Evolutionary conservation across 2,329 filamentous ascomycete genomes (phyloP).

Genomic region (Gyromitra esculenta): DNA sequence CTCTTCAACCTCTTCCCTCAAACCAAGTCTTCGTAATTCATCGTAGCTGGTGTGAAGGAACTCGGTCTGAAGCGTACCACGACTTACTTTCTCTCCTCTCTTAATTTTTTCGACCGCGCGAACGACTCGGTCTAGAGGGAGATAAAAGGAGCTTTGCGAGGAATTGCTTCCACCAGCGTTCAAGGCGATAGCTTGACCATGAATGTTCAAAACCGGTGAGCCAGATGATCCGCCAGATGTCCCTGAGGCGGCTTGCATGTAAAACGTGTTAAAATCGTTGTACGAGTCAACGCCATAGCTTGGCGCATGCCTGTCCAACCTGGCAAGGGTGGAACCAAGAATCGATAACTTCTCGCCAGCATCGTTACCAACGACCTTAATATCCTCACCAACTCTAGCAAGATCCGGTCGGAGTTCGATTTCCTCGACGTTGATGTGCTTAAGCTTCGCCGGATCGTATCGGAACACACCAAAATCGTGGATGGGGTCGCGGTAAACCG

Average conservation of each 20-base stretch:
- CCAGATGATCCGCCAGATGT: conserved; percentile 58
- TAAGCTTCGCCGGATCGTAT: conserved; percentile 57
- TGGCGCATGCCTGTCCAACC: conserved; percentile 57
- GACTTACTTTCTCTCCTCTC: conserved; percentile 54
- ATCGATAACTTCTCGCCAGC: conserved; percentile 58
- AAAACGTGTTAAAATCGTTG: conserved; percentile 59
- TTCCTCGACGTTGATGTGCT: conserved; percentile 57
- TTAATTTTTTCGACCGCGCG: conserved; percentile 58
- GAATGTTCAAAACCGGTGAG: conserved; percentile 57
- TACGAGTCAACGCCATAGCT: conserved; percentile 58
- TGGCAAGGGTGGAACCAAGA: conserved; percentile 57
- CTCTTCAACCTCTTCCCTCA: conserved; percentile 57
- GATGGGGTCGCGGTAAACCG: conserved; percentile 58
- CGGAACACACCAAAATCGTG: conserved; percentile 58
- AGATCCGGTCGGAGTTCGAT: conserved; percentile 57
- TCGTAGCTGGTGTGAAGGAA: conserved; percentile 58
- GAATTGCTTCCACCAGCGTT: conserved; percentile 58
- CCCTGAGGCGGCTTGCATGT: conserved; percentile 58
- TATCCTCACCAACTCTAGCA: conserved; percentile 57
- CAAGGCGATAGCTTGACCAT: conserved; percentile 57
- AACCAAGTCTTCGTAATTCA: conserved; percentile 57
- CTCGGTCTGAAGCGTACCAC: conserved; percentile 58
- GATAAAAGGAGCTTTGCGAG: conserved; percentile 58
- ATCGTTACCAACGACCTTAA: conserved; percentile 58
- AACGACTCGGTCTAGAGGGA: conserved; percentile 57